Base-by-base conservation (phyloP, 495 filamentous ascomycete genomes). In the Baudoinia panamericana region DNA sequence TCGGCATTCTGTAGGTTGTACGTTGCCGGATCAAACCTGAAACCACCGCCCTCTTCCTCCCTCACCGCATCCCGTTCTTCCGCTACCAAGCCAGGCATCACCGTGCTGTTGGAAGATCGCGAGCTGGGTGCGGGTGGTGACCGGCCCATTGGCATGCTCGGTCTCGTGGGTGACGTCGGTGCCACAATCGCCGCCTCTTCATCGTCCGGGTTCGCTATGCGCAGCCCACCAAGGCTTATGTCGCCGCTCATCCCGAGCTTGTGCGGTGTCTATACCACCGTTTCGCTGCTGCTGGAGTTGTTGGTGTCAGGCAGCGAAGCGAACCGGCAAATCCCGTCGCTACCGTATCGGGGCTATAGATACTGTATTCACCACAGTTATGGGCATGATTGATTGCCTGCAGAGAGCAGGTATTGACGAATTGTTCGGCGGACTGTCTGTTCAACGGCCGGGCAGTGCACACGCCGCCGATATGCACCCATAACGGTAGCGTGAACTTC, bases 161-260 rank as follows among this genome's bases (percentile, higher is more conserved):
- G 55, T 36, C 39, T 72, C 46, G 67, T 63, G 28, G 80, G 67
- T 22, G 80, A 76, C 33, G 73, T 48, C 23, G 50, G 50, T 2
- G 28, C 22, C 1, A 29, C 35, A n/a, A n/a, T n/a, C n/a, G n/a
- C n/a, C n/a, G n/a, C n/a, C 15, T 46, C 37, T 22, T 60, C 71
- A 60, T 90, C 76, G 67, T 95, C 88, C 29, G 92, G 90, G 59
- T 99, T 99, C 46, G 92, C 92, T 55, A 96, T 96, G 51, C 90
- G 82, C 59, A 99, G 68, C 50, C 92, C 92, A 38, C 92, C 92
- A 48, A 99, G 70, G 59, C 83, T 95, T 50, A 50, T 21, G 27
- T 50, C 46, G 17, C 28, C 40, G 37, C 27, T 47, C 44, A 47
- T 45, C 6, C 30, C 10, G 7, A 21, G 37, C 5, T 23, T 21